These are phyloP conservation scores for Mycosphaerella sp. DNA, from an alignment of 2,329 filamentous ascomycete genomes.

Conservation along the genomic window DNA sequence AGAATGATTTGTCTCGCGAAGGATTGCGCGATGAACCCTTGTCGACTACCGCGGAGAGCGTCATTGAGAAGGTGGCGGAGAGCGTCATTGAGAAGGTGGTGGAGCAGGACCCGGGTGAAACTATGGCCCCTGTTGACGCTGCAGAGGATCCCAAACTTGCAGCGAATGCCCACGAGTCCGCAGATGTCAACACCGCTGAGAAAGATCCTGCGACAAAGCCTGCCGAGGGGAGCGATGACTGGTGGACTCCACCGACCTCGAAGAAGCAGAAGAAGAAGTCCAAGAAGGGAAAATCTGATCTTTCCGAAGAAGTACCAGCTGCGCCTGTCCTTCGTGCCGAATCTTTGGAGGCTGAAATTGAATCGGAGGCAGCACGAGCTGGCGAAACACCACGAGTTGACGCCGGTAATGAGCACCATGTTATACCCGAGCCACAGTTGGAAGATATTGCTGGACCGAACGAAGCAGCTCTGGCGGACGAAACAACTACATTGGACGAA, in stretches of 20 bases:
- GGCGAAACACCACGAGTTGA: too few species aligned
- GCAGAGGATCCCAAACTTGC: neutral
- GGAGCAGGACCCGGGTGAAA: neutral
- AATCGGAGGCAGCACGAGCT: neutral
- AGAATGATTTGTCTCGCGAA: neutral
- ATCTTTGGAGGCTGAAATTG: neutral
- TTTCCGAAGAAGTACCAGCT: neutral
- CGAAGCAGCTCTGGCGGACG: neutral
- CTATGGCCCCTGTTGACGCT: neutral
- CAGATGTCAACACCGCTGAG: neutral
- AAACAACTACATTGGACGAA: too few species aligned
- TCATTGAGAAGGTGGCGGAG: neutral
- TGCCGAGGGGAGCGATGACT: conserved; percentile 6
- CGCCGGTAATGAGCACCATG: too few species aligned
- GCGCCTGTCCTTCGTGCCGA: neutral
- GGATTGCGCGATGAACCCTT: neutral
- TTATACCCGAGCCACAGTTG: too few species aligned
- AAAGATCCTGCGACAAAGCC: neutral
- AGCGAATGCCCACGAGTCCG: too few species aligned
- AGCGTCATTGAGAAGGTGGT: neutral
- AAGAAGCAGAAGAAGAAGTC: conserved; percentile 30
- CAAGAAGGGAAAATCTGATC: conserved; percentile 26
- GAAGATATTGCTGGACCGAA: neutral
- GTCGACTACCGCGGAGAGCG: neutral
- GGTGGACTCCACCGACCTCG: conserved; percentile 12